These are phyloP conservation scores for Botrytis aclada DNA, from an alignment of 2,329 filamentous ascomycete species.

Conservation along the genomic window DNA sequence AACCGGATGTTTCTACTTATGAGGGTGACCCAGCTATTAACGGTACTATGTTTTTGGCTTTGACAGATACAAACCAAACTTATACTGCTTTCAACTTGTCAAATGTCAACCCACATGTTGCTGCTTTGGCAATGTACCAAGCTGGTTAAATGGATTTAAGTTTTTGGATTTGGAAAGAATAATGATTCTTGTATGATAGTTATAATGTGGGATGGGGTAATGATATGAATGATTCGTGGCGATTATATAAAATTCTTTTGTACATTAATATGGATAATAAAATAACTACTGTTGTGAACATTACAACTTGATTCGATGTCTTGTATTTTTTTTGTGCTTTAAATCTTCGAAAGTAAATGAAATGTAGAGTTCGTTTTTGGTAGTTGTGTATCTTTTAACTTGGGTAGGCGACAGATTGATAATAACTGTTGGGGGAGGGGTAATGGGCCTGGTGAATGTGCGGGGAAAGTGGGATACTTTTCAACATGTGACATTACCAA, in stretches of 20 bases:
- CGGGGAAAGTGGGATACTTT: no score
- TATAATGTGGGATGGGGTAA: neutral
- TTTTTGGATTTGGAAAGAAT: neutral
- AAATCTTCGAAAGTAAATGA: no score
- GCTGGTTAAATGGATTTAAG: conserved; percentile 55
- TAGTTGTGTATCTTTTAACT: no score
- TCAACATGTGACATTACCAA: no score
- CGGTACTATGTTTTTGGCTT: conserved; percentile 73
- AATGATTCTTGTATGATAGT: neutral
- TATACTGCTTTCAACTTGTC: conserved; percentile 76
- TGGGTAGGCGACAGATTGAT: no score
- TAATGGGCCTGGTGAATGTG: no score
- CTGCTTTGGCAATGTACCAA: conserved; percentile 72
- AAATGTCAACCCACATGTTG: conserved; percentile 72
- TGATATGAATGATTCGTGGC: neutral
- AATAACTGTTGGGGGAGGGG: no score
- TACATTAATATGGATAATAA: neutral
- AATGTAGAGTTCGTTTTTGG: no score
- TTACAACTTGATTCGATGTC: neutral
- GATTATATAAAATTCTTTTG: neutral
- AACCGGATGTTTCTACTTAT: conserved; percentile 68
- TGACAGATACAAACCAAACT: conserved; percentile 66
- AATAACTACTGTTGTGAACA: neutral
- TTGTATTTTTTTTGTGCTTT: no score
- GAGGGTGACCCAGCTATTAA: conserved; percentile 60